phyloP scores from a whole-genome alignment of 805 yeast genomes.

The Metschnikowia cerradonensis region DNA sequence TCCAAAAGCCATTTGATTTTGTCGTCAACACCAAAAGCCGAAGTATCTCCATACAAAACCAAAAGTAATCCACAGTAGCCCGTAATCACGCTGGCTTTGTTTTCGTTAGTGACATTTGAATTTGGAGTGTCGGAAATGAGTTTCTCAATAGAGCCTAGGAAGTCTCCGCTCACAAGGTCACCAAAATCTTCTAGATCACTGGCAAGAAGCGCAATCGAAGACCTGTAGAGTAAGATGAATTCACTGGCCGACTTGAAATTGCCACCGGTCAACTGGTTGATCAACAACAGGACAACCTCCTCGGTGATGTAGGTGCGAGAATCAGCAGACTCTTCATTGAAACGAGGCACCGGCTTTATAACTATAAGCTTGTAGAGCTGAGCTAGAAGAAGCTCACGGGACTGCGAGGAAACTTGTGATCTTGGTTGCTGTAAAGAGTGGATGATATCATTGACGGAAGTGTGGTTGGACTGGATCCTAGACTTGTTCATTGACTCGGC shows the following conservation, averaged over 20 bases:
- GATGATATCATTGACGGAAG: constrained; percentile 44
- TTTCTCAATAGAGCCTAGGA: constrained; percentile 22
- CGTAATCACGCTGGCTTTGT: constrained; percentile 35
- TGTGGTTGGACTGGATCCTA: constrained; percentile 32
- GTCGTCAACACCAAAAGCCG: constrained; percentile 49
- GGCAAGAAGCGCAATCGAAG: constrained; percentile 40
- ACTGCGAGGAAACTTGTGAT: constrained; percentile 42
- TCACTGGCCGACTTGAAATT: constrained; percentile 39
- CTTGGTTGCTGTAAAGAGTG: constrained; percentile 39
- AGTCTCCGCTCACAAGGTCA: constrained; percentile 29
- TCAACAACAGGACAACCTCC: constrained; percentile 30
- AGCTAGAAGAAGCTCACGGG: constrained; percentile 47
- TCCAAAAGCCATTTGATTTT: constrained; percentile 41
- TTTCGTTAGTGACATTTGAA: constrained; percentile 32
- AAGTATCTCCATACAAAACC: constrained; percentile 45
- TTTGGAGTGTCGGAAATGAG: constrained; percentile 35
- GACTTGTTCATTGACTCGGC: constrained; percentile 30
- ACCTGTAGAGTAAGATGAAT: constrained; percentile 37
- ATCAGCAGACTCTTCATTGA: constrained; percentile 35
- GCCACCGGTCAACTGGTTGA: constrained; percentile 28
- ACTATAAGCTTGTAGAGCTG: constrained; percentile 48
- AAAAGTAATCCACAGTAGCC: constrained; percentile 39
- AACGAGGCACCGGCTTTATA: constrained; percentile 35
- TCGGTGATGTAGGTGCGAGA: constrained; percentile 33
- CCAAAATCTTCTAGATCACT: constrained; percentile 52